Evolutionary conservation across 2,329 filamentous ascomycete genomes (phyloP), one percentile per base, ranked within the genome.

Genomic region (Claviceps capensis): DNA sequence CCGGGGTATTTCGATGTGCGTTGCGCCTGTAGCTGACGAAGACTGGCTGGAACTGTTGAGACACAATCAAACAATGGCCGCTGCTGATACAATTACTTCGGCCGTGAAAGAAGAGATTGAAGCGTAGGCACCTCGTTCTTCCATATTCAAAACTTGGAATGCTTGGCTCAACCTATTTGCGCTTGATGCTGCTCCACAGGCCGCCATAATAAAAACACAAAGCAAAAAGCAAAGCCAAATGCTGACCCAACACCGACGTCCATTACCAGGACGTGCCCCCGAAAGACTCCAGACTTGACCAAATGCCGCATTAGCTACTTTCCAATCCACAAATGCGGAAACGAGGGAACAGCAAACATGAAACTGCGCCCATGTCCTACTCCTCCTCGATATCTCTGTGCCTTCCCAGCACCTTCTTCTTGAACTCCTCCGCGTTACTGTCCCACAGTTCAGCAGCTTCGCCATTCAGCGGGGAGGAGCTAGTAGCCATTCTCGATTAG

Each of bases 391-490:
- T 67, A 58, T 84, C 81, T 47, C 73, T 72, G 68, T 85, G 81
- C 54, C 81, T 75, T 48, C 70, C 78, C 56, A 78, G 61, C 37
- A 85, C 81, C 71, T 83, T 84, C 58, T 80, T 81, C 78, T 95
- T 88, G 77, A 93, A 97, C 67, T 95, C 88, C 46, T 80, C 82
- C 40, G 82, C 75, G 66, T 97, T 82, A 60, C 83, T 88, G 67
- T 96, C 91, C 90, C 93, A 98, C 43, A 98, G 77, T 67, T 95
- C 87, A 16, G 94, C 93, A 34, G 93, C 93, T 69, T 98, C 90
- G 54, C 89, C 94, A 62, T 98, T 98, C 57, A 98, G 75, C 2
- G 93, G 93, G 58, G 88, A 95, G 54, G 93, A 82, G 68, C 91
- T 97, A 56, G 34, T 42, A 22, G n/a, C 37, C 14, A 40, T 40